These are phyloP conservation scores for Hericium alpestre DNA, from an alignment of 768 basidiomycete species.

Conservation along the genomic window DNA sequence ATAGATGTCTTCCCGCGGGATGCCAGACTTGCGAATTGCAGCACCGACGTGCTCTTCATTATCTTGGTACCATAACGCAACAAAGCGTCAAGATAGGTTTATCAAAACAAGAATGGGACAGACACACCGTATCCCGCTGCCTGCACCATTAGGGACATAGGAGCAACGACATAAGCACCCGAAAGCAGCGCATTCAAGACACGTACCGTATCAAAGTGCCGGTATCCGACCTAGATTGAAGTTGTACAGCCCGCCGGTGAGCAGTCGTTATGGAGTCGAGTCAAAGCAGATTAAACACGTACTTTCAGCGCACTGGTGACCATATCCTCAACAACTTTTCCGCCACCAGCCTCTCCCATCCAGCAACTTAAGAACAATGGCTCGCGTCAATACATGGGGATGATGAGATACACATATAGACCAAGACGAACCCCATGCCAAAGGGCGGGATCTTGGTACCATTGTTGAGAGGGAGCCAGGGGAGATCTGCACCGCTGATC, in stretches of 20 bases:
- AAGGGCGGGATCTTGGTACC: neutral
- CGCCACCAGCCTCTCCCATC: neutral
- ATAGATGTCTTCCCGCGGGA: slow-evolving; percentile 35
- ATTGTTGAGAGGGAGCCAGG: neutral
- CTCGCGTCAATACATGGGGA: neutral
- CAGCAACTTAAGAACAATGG: neutral
- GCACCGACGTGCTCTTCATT: slow-evolving; percentile 38
- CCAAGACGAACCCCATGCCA: neutral
- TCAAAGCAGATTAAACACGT: neutral
- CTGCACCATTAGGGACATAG: neutral
- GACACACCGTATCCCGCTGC: slow-evolving; percentile 1
- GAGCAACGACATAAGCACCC: neutral
- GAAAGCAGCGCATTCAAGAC: neutral
- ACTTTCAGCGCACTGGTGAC: neutral
- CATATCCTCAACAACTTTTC: neutral
- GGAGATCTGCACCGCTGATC: neutral
- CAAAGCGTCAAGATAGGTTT: neutral
- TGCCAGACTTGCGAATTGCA: slow-evolving; percentile 33
- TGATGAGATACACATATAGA: neutral
- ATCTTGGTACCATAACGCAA: slow-evolving; percentile 6
- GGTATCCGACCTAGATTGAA: neutral
- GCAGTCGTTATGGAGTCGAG: neutral
- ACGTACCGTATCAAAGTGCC: slow-evolving; percentile 4
- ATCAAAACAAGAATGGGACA: no score
- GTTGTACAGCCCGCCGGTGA: neutral